A percentile compares a stretch with the other conserved stretches of the same genome.
Conservation (phyloP, 805 yeast genomes). For the Pichia occidentalis region DNA sequence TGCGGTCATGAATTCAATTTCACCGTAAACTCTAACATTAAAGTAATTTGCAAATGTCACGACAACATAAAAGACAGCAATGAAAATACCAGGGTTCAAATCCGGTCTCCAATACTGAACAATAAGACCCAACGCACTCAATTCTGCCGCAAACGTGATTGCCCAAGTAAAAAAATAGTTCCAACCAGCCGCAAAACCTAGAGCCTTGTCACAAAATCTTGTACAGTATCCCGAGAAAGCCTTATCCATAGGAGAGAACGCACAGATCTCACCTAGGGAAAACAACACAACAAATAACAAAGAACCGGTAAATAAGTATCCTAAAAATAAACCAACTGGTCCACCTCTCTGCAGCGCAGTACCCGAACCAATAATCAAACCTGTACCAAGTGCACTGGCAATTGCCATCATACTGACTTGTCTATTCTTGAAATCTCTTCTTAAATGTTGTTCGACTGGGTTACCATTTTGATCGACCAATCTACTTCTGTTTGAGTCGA, state of each 20-base stretch:
- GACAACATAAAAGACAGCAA: conserved; percentile 35
- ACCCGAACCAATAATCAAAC: conserved; percentile 39
- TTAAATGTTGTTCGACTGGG: conserved; percentile 1
- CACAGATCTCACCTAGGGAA: conserved; percentile 42
- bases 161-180: conserved; percentile 42
- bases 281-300: conserved; percentile 38
- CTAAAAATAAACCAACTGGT: conserved; percentile 36
- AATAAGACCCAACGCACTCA: conserved; percentile 40
- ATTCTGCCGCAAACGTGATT: conserved; percentile 41
- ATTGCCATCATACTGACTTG: conserved; percentile 45
- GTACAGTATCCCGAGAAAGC: conserved; percentile 43
- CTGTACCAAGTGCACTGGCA: conserved; percentile 46
- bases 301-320: conserved; percentile 36
- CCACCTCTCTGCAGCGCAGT: conserved; percentile 35
- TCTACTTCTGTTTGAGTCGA: conserved; percentile 1
- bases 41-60: conserved; percentile 38
- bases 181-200: conserved; percentile 43
- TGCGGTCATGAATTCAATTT: conserved; percentile 41
- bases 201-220: conserved; percentile 39
- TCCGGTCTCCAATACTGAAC: conserved; percentile 44
- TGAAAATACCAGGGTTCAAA: conserved; percentile 40
- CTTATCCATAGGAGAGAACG: conserved; percentile 41
- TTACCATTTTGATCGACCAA: conserved; percentile 4
- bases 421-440: conserved; percentile 19
- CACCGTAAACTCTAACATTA: conserved; percentile 42